A percentile compares a stretch with the other conserved stretches of the same genome.
phyloP scores from a whole-genome alignment of 2,329 filamentous ascomycete genomes.

The Corinectria fuckeliana region DNA sequence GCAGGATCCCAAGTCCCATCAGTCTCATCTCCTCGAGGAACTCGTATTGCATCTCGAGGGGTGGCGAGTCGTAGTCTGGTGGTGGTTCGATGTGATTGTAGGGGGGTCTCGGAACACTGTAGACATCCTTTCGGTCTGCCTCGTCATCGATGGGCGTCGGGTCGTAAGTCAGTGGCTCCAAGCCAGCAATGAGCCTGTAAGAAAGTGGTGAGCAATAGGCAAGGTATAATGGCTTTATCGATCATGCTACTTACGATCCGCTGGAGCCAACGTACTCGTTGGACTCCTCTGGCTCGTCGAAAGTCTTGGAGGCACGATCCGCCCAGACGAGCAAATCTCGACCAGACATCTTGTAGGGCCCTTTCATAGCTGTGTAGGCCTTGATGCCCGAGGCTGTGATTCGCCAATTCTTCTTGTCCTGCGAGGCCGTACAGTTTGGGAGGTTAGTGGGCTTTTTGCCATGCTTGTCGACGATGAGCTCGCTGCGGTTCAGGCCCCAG shows the following conservation, averaged over 20 bases:
- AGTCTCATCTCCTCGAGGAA: not conserved
- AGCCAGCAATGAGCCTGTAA: slow-evolving; percentile 5
- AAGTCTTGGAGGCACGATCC: slow-evolving; percentile 13
- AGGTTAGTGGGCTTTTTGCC: not conserved
- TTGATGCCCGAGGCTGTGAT: slow-evolving; percentile 38
- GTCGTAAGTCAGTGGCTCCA: slow-evolving; percentile 12
- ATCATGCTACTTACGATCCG: slow-evolving; percentile 9
- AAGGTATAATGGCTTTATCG: no score
- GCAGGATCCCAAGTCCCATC: not conserved
- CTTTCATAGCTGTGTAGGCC: slow-evolving; percentile 45
- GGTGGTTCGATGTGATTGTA: slow-evolving; percentile 13
- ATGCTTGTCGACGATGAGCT: slow-evolving; percentile 6
- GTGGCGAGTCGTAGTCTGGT: slow-evolving; percentile 1
- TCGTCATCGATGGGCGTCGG: slow-evolving; percentile 12
- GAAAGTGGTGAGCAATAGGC: not conserved
- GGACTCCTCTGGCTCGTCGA: not conserved
- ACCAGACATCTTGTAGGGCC: slow-evolving; percentile 30
- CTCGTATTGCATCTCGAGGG: not conserved
- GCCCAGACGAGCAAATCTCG: slow-evolving; percentile 41
- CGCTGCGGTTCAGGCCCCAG: slow-evolving; percentile 13
- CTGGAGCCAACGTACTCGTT: not conserved
- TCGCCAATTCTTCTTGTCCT: slow-evolving; percentile 23
- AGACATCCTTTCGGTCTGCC: not conserved
- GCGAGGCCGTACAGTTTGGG: slow-evolving; percentile 5
- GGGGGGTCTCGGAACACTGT: slow-evolving; percentile 15